Conservation (phyloP, 805 yeast species). For the Candida manassasensis region DNA sequence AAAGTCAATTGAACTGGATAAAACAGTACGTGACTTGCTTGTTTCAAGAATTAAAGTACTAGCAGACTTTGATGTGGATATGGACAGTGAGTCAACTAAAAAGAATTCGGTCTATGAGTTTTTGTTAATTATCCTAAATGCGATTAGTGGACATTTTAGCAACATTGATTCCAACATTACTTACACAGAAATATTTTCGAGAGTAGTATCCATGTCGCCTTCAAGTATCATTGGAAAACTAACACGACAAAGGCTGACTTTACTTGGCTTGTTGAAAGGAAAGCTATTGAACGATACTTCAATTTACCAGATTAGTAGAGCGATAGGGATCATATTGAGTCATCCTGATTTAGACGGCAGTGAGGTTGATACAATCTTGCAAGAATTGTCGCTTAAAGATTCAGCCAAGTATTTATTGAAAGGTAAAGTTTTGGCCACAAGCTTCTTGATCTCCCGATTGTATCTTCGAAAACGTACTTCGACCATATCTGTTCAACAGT, state of each 20-base stretch:
- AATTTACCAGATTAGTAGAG: conserved; percentile 33
- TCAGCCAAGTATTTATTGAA: conserved; percentile 13
- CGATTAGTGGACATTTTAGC: conserved; percentile 22
- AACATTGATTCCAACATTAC: conserved; percentile 17
- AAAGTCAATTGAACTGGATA: conserved; percentile 63
- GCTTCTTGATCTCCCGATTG: conserved; percentile 46
- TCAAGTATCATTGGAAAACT: conserved; percentile 19
- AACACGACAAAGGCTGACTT: conserved; percentile 11
- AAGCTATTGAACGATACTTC: conserved; percentile 19
- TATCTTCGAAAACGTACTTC: conserved; percentile 25
- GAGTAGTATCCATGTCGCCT: conserved; percentile 29
- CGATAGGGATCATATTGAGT: conserved; percentile 47
- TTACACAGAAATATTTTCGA: conserved; percentile 35
- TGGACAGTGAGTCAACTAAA: conserved; percentile 10
- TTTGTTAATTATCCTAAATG: conserved; percentile 33
- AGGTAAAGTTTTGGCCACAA: conserved; percentile 27
- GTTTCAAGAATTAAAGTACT: conserved; percentile 16
- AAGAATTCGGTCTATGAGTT: conserved; percentile 14
- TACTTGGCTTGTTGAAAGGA: conserved; percentile 22
- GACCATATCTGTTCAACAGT: conserved; percentile 10
- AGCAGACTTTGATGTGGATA: conserved; percentile 13
- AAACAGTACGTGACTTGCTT: conserved; percentile 35
- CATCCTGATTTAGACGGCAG: conserved; percentile 24
- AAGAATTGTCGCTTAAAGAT: conserved; percentile 4
- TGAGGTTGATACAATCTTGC: conserved; percentile 7